Evolutionary conservation across 768 basidiomycete species (phyloP).

Genomic region (Rhodotorula toruloides): DNA sequence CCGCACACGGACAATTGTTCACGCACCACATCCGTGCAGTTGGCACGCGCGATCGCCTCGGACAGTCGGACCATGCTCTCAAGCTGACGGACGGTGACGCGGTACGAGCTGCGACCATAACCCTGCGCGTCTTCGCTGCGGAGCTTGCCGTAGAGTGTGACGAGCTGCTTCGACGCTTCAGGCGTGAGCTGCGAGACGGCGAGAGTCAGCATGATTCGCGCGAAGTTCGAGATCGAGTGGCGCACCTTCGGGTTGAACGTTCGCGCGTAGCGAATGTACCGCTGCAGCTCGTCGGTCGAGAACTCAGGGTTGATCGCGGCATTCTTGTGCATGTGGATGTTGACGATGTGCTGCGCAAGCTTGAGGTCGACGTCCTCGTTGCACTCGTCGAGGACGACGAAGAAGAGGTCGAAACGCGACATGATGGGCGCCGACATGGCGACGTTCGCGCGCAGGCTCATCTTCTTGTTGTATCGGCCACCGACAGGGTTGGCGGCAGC

Average conservation of each 20-base stretch:
- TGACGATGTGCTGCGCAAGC: conserved; percentile 94
- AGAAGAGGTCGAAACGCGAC: conserved; percentile 97
- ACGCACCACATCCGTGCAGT: conserved; percentile 80
- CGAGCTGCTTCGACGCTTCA: conserved; percentile 84
- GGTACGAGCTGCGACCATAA: conserved; percentile 81
- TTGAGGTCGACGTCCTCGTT: conserved; percentile 85
- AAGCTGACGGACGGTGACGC: conserved; percentile 94
- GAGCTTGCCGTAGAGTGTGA: conserved; percentile 88
- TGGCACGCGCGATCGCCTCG: conserved; percentile 94
- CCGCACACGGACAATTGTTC: neutral
- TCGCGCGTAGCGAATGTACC: conserved; percentile 93
- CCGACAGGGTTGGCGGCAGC: conserved; percentile 98
- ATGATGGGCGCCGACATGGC: conserved; percentile 98
- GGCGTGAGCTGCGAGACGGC: conserved; percentile 67
- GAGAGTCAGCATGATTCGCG: conserved; percentile 5
- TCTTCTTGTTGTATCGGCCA: conserved; percentile 92
- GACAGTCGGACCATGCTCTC: conserved; percentile 97
- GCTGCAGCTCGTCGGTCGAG: conserved; percentile 88
- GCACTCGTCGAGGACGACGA: conserved; percentile 95
- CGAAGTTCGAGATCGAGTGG: neutral
- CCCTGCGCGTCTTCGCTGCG: conserved; percentile 89
- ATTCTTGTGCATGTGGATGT: conserved; percentile 91
- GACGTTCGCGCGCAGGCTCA: conserved; percentile 80
- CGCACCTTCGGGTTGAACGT: conserved; percentile 94
- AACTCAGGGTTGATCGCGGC: conserved; percentile 94